A percentile compares a stretch with the other conserved stretches of the same genome.
Evolutionary conservation across 73 alveolate species (phyloP).

Genomic region (Symbiodinium natans): DNA sequence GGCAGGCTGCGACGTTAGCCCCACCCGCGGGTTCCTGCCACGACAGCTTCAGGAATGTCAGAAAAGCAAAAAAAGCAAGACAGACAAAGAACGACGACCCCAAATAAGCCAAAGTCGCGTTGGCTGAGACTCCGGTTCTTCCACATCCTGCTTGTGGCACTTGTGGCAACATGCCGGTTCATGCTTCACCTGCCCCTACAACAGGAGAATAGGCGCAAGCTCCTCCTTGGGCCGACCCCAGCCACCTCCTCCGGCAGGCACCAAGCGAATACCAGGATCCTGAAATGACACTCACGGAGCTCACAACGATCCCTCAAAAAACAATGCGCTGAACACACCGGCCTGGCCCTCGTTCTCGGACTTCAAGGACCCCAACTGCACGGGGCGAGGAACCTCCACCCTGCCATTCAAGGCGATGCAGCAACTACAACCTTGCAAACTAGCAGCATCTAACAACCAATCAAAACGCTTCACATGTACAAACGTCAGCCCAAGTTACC

Average conservation of each 20-base stretch:
- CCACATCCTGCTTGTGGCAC: background rate
- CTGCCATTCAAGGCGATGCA: background rate
- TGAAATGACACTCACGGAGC: background rate
- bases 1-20: constrained; percentile 73
- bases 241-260: constrained; percentile 91
- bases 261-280: constrained; percentile 92
- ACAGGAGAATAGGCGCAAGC: background rate
- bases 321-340: background rate
- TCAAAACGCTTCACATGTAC: background rate
- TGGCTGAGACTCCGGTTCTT: background rate
- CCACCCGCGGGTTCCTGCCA: constrained; percentile 76
- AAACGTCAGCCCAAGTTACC: background rate
- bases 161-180: background rate
- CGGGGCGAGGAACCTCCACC: constrained; percentile 90
- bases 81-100: background rate
- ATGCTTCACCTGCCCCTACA: background rate
- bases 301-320: background rate
- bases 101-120: background rate
- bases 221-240: constrained; percentile 89
- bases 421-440: background rate
- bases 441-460: background rate
- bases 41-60: background rate
- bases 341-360: constrained; percentile 93
- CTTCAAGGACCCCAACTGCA: constrained; percentile 85
- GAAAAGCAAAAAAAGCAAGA: background rate